These are phyloP conservation scores for Chytriomyces hyalinus DNA, from an alignment of 192 early-diverging fungal genomes.

Conservation along the genomic window DNA sequence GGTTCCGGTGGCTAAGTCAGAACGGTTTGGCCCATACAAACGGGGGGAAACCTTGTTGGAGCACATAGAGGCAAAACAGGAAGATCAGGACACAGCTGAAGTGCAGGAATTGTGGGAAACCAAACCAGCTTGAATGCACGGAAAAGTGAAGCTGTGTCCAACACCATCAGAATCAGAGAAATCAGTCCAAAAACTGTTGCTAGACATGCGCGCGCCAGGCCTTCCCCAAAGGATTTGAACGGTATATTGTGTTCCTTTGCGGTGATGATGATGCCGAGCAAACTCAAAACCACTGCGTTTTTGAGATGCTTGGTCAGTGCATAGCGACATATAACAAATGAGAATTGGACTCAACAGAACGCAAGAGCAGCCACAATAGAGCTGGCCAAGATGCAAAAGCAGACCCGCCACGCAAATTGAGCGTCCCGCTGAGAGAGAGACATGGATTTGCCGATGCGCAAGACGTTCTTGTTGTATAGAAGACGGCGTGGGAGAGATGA, in stretches of 20 bases:
- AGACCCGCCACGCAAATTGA: neutral
- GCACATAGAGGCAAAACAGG: neutral
- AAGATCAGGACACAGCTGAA: neutral
- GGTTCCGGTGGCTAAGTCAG: neutral
- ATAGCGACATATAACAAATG: neutral
- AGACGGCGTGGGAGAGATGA: neutral
- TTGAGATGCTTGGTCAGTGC: too few species aligned
- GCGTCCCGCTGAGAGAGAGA: neutral
- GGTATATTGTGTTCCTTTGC: neutral
- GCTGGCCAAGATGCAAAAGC: neutral
- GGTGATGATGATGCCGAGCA: neutral
- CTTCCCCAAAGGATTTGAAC: constrained; percentile 24
- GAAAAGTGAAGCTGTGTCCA: neutral
- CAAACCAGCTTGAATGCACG: neutral
- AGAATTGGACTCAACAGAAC: neutral
- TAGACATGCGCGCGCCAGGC: constrained; percentile 22
- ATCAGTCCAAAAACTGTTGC: neutral
- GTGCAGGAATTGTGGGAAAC: neutral
- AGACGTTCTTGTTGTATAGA: neutral
- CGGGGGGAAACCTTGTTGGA: neutral
- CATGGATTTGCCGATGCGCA: neutral
- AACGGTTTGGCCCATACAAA: neutral
- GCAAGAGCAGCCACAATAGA: neutral
- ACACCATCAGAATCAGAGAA: constrained; percentile 1
- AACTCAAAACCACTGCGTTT: neutral